Evolutionary conservation across 352 stramenopile species (phyloP).

Genomic region (Phytophthora ohioensis): DNA sequence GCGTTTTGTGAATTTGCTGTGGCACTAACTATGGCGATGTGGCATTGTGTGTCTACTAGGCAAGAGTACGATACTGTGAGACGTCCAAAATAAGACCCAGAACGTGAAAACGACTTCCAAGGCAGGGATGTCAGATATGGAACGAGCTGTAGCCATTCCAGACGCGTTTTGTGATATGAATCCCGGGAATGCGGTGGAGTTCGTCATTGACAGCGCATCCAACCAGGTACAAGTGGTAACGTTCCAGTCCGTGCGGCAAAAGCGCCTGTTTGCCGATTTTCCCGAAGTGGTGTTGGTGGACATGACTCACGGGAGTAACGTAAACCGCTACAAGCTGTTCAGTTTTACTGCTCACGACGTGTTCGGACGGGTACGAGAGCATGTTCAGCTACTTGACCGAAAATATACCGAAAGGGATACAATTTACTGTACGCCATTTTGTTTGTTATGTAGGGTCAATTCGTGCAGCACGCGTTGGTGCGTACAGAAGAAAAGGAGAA

Average conservation of each 20-base stretch:
- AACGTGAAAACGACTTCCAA: not conserved
- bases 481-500: slow-evolving; percentile 14
- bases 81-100: slow-evolving; percentile 18
- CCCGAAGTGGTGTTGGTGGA: slow-evolving; percentile 22
- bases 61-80: not conserved
- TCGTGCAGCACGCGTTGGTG: slow-evolving; percentile 15
- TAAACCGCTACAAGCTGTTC: slow-evolving; percentile 23
- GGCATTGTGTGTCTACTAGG: not conserved
- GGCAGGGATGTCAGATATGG: not conserved
- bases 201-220: slow-evolving; percentile 11
- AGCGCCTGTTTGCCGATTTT: slow-evolving; percentile 20
- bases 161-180: not conserved
- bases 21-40: too few relatives aligned
- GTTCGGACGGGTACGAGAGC: slow-evolving; percentile 5
- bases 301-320: slow-evolving; percentile 14
- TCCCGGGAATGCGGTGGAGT: not conserved
- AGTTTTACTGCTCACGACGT: slow-evolving; percentile 16
- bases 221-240: slow-evolving; percentile 3
- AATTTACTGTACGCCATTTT: not conserved
- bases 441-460: slow-evolving; percentile 6
- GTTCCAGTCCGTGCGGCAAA: slow-evolving; percentile 12
- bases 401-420: slow-evolving; percentile 3
- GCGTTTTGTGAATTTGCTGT: not conserved
- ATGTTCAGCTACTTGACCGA: not conserved
- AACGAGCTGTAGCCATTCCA: not conserved